A percentile compares a stretch with the other conserved stretches of the same genome.
Evolutionary conservation across 345 rosid genomes (phyloP).

Genomic region (Populus ilicifolia): DNA sequence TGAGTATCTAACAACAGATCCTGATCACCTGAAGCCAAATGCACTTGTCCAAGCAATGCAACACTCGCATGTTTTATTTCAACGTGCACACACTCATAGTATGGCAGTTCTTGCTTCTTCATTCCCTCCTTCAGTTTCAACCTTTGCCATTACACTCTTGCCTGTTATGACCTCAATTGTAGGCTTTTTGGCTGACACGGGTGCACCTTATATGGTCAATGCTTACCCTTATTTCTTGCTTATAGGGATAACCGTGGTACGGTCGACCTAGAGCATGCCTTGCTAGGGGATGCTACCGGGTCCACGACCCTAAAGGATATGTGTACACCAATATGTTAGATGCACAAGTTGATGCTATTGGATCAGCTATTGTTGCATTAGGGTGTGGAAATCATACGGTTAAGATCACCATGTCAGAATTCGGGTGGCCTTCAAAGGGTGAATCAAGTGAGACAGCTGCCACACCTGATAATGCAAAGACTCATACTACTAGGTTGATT

Average conservation of each 20-base stretch:
- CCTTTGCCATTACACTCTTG: conserved; percentile 44
- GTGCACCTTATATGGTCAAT: conserved; percentile 58
- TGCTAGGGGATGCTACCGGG: conserved; percentile 45
- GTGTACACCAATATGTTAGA: conserved; percentile 54
- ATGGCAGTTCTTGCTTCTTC: conserved; percentile 60
- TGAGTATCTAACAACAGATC: conserved; percentile 49
- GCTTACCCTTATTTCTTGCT: conserved; percentile 69
- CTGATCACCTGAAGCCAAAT: conserved; percentile 38
- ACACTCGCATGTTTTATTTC: conserved; percentile 46
- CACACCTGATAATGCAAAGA: conserved; percentile 44
- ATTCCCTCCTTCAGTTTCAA: conserved; percentile 57
- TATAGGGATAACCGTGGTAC: conserved; percentile 45
- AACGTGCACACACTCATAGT: conserved; percentile 60
- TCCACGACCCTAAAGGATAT: conserved; percentile 53
- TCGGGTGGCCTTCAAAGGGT: conserved; percentile 67
- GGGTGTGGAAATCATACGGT: conserved; percentile 46
- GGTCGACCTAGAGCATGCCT: conserved; percentile 50
- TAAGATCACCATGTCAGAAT: conserved; percentile 46
- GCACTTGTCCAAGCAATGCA: conserved; percentile 52
- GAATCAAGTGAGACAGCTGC: conserved; percentile 43
- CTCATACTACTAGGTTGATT: conserved; percentile 53
- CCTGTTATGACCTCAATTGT: conserved; percentile 50
- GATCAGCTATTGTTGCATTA: conserved; percentile 50
- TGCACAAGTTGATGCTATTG: conserved; percentile 58
- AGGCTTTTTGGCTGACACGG: conserved; percentile 46